phyloP scores from a whole-genome alignment of 169 alveolate species.

The Sarcocystis neurona region DNA sequence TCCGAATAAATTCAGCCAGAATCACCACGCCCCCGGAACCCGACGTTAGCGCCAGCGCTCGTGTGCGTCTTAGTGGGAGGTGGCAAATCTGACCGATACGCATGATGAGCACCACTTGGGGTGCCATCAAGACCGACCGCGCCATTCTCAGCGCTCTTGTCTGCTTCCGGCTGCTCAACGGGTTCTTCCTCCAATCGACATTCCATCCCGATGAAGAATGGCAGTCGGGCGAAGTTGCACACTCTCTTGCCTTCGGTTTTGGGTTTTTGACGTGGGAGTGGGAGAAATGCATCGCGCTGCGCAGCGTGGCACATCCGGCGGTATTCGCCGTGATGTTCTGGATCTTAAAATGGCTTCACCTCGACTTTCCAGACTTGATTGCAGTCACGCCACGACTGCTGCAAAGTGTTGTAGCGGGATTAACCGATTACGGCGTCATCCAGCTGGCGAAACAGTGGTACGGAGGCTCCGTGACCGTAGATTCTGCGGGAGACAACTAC shows the following conservation, averaged over 20 bases:
- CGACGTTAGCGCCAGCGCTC: no score
- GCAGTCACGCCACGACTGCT: conserved; percentile 70
- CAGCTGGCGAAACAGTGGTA: conserved; percentile 46
- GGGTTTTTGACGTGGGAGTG: conserved; percentile 85
- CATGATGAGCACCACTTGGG: no score
- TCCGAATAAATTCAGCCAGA: no score
- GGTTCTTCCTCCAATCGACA: conserved; percentile 66
- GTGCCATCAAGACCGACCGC: neutral
- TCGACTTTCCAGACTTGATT: conserved; percentile 57
- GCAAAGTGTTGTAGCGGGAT: conserved; percentile 72
- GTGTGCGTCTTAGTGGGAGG: no score
- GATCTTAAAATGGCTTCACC: conserved; percentile 4
- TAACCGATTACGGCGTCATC: conserved; percentile 70
- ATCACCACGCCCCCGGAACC: no score
- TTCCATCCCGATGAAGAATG: conserved; percentile 82
- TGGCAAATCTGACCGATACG: no score
- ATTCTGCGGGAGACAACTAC: no score
- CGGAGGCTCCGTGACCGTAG: neutral
- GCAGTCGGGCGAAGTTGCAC: conserved; percentile 80
- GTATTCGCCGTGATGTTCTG: conserved; percentile 69
- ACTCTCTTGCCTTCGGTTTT: conserved; percentile 72
- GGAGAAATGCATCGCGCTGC: conserved; percentile 75
- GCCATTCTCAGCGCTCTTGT: conserved; percentile 12
- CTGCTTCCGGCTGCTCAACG: conserved; percentile 66
- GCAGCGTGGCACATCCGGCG: conserved; percentile 75